Evolutionary conservation across 345 rosid species (phyloP).

Genomic region (Capsella bursapastoris): DNA sequence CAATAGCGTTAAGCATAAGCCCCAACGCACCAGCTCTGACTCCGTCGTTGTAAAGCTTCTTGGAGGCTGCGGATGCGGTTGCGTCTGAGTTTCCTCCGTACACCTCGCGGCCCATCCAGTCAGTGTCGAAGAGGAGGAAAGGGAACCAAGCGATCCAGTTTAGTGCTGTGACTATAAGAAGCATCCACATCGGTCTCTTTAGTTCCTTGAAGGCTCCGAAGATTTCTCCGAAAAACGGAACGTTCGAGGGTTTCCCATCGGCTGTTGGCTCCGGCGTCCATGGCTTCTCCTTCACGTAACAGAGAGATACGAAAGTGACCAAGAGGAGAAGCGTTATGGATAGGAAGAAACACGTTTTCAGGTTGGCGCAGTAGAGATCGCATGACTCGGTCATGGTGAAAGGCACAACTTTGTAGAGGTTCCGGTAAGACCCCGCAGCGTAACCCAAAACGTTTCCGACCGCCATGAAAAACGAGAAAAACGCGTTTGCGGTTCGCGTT

Average conservation of each 20-base stretch:
- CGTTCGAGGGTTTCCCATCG: constrained; percentile 8
- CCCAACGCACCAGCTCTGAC: constrained; percentile 86
- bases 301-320: constrained; percentile 53
- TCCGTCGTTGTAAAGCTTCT: constrained; percentile 59
- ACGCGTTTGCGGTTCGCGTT: constrained; percentile 63
- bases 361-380: constrained; percentile 82
- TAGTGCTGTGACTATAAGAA: constrained; percentile 70
- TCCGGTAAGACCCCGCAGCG: constrained; percentile 71
- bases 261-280: constrained; percentile 42
- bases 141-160: constrained; percentile 98
- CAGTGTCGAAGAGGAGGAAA: constrained; percentile 80
- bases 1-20: constrained; percentile 75
- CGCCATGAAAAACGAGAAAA: constrained; percentile 91
- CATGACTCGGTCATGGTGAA: constrained; percentile 76
- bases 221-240: constrained; percentile 51
- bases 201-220: constrained; percentile 55
- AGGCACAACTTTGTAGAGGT: constrained; percentile 59
- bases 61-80: background rate
- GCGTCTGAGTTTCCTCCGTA: constrained; percentile 75
- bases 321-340: constrained; percentile 57
- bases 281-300: constrained; percentile 53
- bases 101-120: constrained; percentile 93
- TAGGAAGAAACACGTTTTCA: constrained; percentile 78
- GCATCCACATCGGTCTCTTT: constrained; percentile 72
- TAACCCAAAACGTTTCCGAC: constrained; percentile 84